Conservation (phyloP, 1,284 basidiomycete species). For the Ustilago loliicola region DNA sequence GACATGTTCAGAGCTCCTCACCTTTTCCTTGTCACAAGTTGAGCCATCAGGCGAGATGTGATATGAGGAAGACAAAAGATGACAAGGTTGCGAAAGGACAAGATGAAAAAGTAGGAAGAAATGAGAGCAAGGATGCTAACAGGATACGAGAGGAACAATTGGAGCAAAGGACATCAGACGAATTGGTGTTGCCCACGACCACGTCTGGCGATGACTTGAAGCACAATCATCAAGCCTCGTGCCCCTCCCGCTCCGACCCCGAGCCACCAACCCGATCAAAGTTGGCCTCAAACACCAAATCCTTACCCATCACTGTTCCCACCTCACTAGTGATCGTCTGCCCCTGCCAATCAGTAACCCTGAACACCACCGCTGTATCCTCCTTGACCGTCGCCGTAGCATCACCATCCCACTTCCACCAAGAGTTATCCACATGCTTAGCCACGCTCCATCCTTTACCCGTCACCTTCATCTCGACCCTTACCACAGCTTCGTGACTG, state of each 20-base stretch:
- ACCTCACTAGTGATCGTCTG: slow-evolving; percentile 41
- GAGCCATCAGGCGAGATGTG: too few species aligned
- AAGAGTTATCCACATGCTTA: slow-evolving; percentile 25
- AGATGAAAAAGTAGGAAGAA: not conserved
- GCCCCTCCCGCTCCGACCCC: not conserved
- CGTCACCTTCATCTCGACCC: slow-evolving; percentile 33
- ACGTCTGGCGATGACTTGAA: not conserved
- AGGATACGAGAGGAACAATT: not conserved
- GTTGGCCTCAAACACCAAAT: slow-evolving; percentile 36
- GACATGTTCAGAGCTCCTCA: too few species aligned
- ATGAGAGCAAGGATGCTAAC: not conserved
- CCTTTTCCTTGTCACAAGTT: too few species aligned
- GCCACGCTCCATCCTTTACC: slow-evolving; percentile 15
- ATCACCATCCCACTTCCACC: slow-evolving; percentile 28
- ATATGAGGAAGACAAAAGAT: too few species aligned
- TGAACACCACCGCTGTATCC: slow-evolving; percentile 21
- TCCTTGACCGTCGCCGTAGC: not conserved
- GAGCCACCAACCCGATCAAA: slow-evolving; percentile 22
- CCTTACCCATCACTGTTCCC: slow-evolving; percentile 21
- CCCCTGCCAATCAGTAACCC: slow-evolving; percentile 50
- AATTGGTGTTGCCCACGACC: too few species aligned
- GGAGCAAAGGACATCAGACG: not conserved
- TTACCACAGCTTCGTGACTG: slow-evolving; percentile 35
- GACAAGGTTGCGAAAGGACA: too few species aligned
- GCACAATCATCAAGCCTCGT: not conserved